A percentile compares a stretch with the other conserved stretches of the same genome.
Evolutionary conservation across 345 rosid genomes (phyloP).

Genomic region (Eucalyptus curtisii): DNA sequence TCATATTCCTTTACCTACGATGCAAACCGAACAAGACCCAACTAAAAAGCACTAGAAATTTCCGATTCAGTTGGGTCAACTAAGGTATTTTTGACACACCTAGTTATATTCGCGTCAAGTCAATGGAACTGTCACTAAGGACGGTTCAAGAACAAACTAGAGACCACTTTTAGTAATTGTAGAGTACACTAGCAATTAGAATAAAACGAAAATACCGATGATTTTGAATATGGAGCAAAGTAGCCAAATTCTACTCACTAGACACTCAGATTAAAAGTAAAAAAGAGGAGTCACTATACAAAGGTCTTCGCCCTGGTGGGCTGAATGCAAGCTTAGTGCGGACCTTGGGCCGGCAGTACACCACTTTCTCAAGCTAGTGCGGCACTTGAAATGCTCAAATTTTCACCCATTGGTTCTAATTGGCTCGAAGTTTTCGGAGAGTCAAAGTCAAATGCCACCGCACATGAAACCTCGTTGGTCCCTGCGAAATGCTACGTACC

Average conservation of each 20-base stretch:
- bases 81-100: background rate
- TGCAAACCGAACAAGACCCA: no score
- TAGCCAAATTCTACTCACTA: background rate
- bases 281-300: no score
- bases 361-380: background rate
- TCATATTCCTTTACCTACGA: background rate
- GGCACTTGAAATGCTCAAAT: background rate
- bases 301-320: no score
- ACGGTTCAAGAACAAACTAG: background rate
- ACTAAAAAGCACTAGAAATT: background rate
- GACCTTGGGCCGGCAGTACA: background rate
- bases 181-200: background rate
- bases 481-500: background rate
- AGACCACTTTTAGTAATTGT: background rate
- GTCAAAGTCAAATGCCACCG: background rate
- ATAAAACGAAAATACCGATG: no score
- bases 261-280: background rate
- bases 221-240: background rate
- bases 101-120: accelerated
- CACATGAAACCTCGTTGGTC: background rate
- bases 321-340: background rate
- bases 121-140: background rate
- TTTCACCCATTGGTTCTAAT: background rate
- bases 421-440: background rate
- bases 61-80: accelerated